Evolutionary conservation across 306 rosid genomes (phyloP).

Genomic region (Sphenostylis stenocarpa): DNA sequence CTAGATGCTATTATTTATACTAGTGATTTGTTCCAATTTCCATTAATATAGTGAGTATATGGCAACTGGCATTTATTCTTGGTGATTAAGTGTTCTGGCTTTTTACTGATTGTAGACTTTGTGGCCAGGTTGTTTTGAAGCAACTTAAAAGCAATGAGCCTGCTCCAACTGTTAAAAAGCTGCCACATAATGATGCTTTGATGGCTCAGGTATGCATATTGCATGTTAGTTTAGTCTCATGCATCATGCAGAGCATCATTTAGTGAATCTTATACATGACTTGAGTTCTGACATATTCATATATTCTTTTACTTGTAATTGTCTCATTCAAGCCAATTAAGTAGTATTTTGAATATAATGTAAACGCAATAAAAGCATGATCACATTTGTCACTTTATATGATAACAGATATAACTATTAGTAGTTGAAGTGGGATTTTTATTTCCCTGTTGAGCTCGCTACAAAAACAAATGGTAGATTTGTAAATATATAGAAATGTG

Average conservation of each 20-base stretch:
- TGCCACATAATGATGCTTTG: conserved; percentile 67
- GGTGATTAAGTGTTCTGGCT: background rate
- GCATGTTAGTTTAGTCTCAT: background rate
- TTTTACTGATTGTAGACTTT: conserved; percentile 23
- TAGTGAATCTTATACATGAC: background rate
- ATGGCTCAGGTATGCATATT: conserved; percentile 74
- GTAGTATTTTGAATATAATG: background rate
- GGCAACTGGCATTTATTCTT: background rate
- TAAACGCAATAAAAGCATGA: conserved; percentile 1
- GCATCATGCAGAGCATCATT: background rate
- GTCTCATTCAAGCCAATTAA: background rate
- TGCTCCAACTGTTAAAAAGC: conserved; percentile 59
- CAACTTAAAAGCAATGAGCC: conserved; percentile 56
- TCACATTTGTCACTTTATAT: conserved; percentile 11
- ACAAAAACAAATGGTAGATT: background rate
- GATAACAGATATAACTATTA: background rate
- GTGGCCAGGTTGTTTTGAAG: conserved; percentile 59
- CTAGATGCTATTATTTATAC: conserved; percentile 7
- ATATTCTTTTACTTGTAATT: background rate
- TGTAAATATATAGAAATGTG: background rate
- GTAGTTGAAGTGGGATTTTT: conserved; percentile 11
- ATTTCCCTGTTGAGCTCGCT: conserved; percentile 13
- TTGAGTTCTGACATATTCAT: conserved; percentile 8
- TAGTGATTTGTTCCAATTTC: conserved; percentile 3
- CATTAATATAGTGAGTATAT: conserved; percentile 4